These are phyloP conservation scores for Tilletia horrida DNA, from an alignment of 1,284 basidiomycete species.

Conservation along the genomic window DNA sequence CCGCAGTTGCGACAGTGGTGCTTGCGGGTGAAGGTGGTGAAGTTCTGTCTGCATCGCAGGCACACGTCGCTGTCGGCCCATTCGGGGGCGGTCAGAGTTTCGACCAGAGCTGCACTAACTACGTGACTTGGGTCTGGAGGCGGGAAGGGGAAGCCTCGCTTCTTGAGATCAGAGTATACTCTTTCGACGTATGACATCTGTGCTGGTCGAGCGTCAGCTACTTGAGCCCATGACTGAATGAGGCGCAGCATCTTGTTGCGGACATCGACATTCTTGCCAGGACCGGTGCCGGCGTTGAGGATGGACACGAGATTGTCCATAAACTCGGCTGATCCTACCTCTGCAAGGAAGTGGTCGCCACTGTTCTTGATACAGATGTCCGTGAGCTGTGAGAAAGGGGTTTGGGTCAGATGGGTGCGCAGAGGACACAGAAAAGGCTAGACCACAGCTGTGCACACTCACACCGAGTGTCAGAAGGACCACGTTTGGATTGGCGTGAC, in stretches of 20 bases:
- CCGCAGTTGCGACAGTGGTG: slow-evolving; percentile 99
- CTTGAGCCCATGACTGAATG: slow-evolving; percentile 87
- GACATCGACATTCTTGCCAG: slow-evolving; percentile 72
- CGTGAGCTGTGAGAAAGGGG: slow-evolving; percentile 59
- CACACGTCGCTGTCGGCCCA: slow-evolving; percentile 97
- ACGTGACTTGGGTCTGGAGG: slow-evolving; percentile 69
- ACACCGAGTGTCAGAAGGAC: slow-evolving; percentile 81
- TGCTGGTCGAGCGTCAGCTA: slow-evolving; percentile 77
- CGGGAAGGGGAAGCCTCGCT: slow-evolving; percentile 73
- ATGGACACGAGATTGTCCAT: slow-evolving; percentile 86
- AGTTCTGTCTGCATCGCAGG: slow-evolving; percentile 83
- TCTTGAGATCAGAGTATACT: slow-evolving; percentile 47
- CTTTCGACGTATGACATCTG: slow-evolving; percentile 51
- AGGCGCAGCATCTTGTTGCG: slow-evolving; percentile 73
- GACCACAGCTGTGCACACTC: slow-evolving; percentile 14
- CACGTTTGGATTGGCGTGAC: slow-evolving; percentile 94
- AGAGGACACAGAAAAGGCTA: not conserved
- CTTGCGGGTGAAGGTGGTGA: slow-evolving; percentile 93
- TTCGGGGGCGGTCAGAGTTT: slow-evolving; percentile 66
- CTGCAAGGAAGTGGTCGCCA: slow-evolving; percentile 77
- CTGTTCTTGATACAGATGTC: slow-evolving; percentile 97
- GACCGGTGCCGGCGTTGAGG: slow-evolving; percentile 61
- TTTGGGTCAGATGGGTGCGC: too few species aligned
- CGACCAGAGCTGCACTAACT: slow-evolving; percentile 46
- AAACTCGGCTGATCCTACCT: slow-evolving; percentile 71